Evolutionary conservation across 768 basidiomycete genomes (phyloP), one percentile per base, ranked within the genome.

Genomic region (Cystofilobasidium bisporidii): DNA sequence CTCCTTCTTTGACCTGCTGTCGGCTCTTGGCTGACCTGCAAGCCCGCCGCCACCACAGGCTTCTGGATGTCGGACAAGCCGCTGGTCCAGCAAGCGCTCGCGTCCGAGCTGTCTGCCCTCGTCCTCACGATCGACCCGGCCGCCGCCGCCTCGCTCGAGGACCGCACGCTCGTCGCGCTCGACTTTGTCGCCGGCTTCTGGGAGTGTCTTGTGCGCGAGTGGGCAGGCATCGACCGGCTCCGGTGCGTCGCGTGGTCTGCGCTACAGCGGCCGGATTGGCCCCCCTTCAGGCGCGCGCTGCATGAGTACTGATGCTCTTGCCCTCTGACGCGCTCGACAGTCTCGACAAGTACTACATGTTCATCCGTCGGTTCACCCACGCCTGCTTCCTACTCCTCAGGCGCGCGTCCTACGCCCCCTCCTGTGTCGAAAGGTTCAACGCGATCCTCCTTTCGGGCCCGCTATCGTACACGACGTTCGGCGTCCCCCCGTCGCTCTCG

Each of bases 1-100:
- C n/a, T 3, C 24, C 18, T 32, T 26, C 30, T 45, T 60, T 11
- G 26, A 64, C 55, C 36, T 32, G 26, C n/a, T 22, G 20, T 67
- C 17, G 41, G 9, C 70, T 60, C 20, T 59, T 30, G n/a, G n/a
- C n/a, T n/a, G n/a, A n/a, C n/a, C n/a, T n/a, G n/a, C n/a, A n/a
- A n/a, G n/a, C n/a, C n/a, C n/a, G n/a, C n/a, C n/a, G n/a, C n/a
- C n/a, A n/a, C n/a, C 9, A 10, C 71, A 96, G 93, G 94, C 75
- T 98, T 92, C 78, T 99, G 94, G 93, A 97, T 97, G 92, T 97
- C 93, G 14, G 94, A 99, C 79, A 99, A 98, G 75, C 93, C 93
- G 5, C 82, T 93, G 12, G 88, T 97, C 11, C 94, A 98, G 75
- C 94, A 98, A 75, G 86, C 86, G 18, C 82, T 99, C 20, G 91